phyloP scores from a whole-genome alignment of 192 early-diverging fungal genomes.

The Podila epicladia region DNA sequence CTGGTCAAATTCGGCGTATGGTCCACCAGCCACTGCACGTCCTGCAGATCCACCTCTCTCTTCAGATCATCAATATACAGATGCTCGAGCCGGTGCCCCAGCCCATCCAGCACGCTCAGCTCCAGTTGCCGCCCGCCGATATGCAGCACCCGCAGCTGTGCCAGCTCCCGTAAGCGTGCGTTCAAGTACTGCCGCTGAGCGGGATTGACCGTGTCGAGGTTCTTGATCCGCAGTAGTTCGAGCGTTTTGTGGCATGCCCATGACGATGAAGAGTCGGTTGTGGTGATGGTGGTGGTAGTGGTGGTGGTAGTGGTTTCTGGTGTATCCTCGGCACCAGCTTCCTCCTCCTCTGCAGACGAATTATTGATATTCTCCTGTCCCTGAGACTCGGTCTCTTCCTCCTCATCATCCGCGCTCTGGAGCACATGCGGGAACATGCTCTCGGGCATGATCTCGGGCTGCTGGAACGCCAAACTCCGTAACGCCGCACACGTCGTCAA shows the following conservation, averaged over 20 bases:
- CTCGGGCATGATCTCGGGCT: constrained; percentile 47
- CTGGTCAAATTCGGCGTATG: constrained; percentile 43
- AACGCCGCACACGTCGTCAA: constrained; percentile 37
- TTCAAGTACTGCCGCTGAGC: constrained; percentile 27
- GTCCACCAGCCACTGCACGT: constrained; percentile 43
- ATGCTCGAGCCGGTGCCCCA: constrained; percentile 38
- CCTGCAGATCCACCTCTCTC: constrained; percentile 34
- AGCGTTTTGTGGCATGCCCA: constrained; percentile 33
- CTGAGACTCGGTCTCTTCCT: constrained; percentile 1
- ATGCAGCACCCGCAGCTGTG: constrained; percentile 35
- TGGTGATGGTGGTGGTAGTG: neutral
- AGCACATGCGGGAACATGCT: constrained; percentile 38
- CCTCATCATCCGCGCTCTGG: constrained; percentile 19
- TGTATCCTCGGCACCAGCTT: neutral
- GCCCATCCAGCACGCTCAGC: constrained; percentile 31
- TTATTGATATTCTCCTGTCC: neutral
- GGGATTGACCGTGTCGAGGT: constrained; percentile 28
- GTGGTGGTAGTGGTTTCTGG: neutral
- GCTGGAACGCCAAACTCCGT: constrained; percentile 32
- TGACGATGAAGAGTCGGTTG: neutral
- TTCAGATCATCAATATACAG: constrained; percentile 34
- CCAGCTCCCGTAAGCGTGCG: constrained; percentile 30
- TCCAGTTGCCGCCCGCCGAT: constrained; percentile 42
- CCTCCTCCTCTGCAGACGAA: neutral
- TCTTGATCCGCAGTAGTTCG: constrained; percentile 31